Evolutionary conservation across 2,329 filamentous ascomycete genomes (phyloP).

Genomic region (Penicillium capsulatum): DNA sequence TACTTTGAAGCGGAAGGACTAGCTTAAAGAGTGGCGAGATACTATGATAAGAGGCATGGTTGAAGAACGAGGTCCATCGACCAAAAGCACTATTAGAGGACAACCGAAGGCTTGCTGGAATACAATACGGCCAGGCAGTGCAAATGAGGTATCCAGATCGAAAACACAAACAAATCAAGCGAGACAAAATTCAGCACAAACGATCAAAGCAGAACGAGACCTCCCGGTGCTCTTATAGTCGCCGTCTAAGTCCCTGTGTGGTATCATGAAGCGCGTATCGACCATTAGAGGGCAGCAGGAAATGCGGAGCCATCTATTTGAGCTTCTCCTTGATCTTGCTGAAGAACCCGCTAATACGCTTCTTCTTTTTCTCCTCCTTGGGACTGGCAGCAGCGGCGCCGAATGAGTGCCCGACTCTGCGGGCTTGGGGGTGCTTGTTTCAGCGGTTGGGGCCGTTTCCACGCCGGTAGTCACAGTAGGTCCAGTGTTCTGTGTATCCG

Average conservation of each 20-base stretch:
- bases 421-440: conserved; percentile 22
- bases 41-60: too few relatives aligned
- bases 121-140: conserved; percentile 22
- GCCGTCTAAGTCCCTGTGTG: conserved; percentile 6
- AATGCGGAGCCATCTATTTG: conserved; percentile 26
- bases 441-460: conserved; percentile 14
- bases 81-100: conserved; percentile 17
- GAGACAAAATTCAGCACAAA: conserved; percentile 1
- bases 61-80: too few relatives aligned
- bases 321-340: conserved; percentile 53
- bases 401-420: conserved; percentile 5
- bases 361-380: conserved; percentile 59
- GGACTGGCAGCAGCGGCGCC: conserved; percentile 22
- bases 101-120: conserved; percentile 18
- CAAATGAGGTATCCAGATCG: conserved; percentile 27
- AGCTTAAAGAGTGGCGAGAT: too few relatives aligned
- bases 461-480: conserved; percentile 17
- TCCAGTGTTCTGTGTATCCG: too few relatives aligned
- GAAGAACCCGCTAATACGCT: conserved; percentile 61
- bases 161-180: conserved; percentile 11
- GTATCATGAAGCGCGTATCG: conserved; percentile 1
- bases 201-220: conserved; percentile 1
- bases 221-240: background rate
- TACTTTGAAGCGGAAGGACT: too few relatives aligned
- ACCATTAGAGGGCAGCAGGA: conserved; percentile 1